phyloP scores from a whole-genome alignment of 129 eudicot genomes.

The Arctium minus region DNA sequence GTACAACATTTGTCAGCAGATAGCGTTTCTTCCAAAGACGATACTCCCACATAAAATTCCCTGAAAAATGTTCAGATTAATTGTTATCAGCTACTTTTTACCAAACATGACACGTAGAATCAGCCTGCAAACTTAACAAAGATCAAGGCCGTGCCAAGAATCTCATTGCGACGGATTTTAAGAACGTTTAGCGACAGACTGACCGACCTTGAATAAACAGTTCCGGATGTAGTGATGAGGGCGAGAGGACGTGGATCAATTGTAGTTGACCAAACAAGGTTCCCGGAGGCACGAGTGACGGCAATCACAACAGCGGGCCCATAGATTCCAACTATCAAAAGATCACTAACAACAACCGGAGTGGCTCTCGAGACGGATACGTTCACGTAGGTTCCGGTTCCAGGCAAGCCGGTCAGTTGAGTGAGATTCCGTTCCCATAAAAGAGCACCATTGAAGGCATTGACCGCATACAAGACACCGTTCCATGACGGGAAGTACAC shows the following conservation, averaged over 20 bases:
- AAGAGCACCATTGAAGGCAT: conserved; percentile 57
- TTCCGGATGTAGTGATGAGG: conserved; percentile 65
- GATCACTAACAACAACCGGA: conserved; percentile 50
- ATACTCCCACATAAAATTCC: conserved; percentile 56
- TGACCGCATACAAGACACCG: conserved; percentile 56
- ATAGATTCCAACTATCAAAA: conserved; percentile 56
- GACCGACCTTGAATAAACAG: conserved; percentile 56
- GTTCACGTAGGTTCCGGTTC: conserved; percentile 34
- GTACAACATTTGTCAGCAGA: conserved; percentile 48
- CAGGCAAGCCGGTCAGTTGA: conserved; percentile 48
- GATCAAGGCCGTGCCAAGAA: neutral
- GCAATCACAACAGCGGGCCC: conserved; percentile 74
- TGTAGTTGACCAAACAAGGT: conserved; percentile 53
- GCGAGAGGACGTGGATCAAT: conserved; percentile 48
- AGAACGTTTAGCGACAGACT: neutral
- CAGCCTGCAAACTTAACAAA: neutral
- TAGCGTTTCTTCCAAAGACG: conserved; percentile 43
- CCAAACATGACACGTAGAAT: neutral
- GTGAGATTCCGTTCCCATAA: conserved; percentile 57
- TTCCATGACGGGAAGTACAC: conserved; percentile 80
- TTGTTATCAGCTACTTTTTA: neutral
- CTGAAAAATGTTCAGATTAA: conserved; percentile 9
- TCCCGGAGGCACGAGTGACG: conserved; percentile 40
- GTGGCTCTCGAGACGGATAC: conserved; percentile 70
- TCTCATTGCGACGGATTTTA: neutral